phyloP scores from a whole-genome alignment of 768 basidiomycete species.

The Leccinum barrowsii region DNA sequence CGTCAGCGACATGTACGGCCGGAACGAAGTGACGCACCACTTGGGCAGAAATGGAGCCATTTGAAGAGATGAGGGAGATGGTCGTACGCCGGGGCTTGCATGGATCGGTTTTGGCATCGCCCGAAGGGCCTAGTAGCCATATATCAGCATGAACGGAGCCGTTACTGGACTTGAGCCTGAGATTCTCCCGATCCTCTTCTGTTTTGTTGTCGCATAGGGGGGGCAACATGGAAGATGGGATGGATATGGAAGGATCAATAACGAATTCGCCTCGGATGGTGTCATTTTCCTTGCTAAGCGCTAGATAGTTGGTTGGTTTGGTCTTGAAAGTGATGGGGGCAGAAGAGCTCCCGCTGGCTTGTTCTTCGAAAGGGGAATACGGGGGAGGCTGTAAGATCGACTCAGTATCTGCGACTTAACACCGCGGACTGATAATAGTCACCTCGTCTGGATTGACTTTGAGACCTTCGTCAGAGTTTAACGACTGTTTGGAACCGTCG shows the following conservation, averaged over 20 bases:
- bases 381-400: constrained; percentile 21
- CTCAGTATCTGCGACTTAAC: neutral
- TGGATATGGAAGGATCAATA: constrained; percentile 39
- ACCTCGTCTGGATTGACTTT: constrained; percentile 6
- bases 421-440: neutral
- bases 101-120: constrained; percentile 2
- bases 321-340: constrained; percentile 16
- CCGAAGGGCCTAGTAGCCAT: constrained; percentile 27
- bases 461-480: neutral
- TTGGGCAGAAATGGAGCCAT: constrained; percentile 15
- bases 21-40: constrained; percentile 17
- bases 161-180: constrained; percentile 33
- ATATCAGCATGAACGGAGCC: constrained; percentile 39
- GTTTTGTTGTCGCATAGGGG: constrained; percentile 35
- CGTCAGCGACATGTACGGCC: neutral
- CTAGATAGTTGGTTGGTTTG: constrained; percentile 29
- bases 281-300: constrained; percentile 4
- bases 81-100: constrained; percentile 13
- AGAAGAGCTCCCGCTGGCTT: neutral
- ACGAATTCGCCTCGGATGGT: constrained; percentile 33
- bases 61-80: constrained; percentile 15
- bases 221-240: constrained; percentile 39
- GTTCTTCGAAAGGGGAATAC: constrained; percentile 9
- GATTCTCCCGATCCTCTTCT: constrained; percentile 38
- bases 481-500: neutral